Percentiles rank a stretch among this genome's conserved stretches.
These are phyloP conservation scores for Boletus bicolor DNA, from an alignment of 768 basidiomycete species.

Conservation along the genomic window DNA sequence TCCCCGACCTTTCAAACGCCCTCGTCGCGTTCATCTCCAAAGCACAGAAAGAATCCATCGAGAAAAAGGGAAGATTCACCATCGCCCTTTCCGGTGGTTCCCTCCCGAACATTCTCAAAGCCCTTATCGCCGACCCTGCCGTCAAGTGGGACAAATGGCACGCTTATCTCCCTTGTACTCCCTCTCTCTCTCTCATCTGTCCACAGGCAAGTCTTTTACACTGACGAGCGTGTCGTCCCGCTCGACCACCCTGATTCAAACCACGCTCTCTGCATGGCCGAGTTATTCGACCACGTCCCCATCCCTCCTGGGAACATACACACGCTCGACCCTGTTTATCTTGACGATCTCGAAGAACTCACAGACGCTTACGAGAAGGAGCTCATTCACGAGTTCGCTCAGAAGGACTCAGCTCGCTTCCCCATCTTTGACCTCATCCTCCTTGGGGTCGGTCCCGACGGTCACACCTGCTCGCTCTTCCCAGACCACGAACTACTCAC, in stretches of 20 bases:
- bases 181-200: not conserved
- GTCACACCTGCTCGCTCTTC: conserved; percentile 98
- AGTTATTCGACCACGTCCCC: conserved; percentile 79
- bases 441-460: conserved; percentile 94
- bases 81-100: conserved; percentile 93
- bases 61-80: conserved; percentile 87
- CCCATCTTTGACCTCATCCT: conserved; percentile 97
- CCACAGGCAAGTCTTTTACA: conserved; percentile 93
- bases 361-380: conserved; percentile 76
- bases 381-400: conserved; percentile 89
- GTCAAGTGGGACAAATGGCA: conserved; percentile 96
- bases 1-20: conserved; percentile 52
- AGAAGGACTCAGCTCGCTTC: conserved; percentile 91
- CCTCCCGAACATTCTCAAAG: conserved; percentile 76
- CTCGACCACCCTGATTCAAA: conserved; percentile 93
- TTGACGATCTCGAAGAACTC: conserved; percentile 77
- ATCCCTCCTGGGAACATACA: conserved; percentile 79
- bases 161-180: conserved; percentile 17
- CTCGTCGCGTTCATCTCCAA: conserved; percentile 83
- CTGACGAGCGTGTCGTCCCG: conserved; percentile 93
- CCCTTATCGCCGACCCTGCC: conserved; percentile 58
- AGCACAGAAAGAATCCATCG: conserved; percentile 85
- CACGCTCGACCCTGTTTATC: conserved; percentile 64
- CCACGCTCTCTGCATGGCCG: conserved; percentile 67
- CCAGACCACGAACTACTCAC: conserved; percentile 81